These are phyloP conservation scores for Solanum paucissectum DNA, from an alignment of 257 asterid genomes.

Conservation along the genomic window DNA sequence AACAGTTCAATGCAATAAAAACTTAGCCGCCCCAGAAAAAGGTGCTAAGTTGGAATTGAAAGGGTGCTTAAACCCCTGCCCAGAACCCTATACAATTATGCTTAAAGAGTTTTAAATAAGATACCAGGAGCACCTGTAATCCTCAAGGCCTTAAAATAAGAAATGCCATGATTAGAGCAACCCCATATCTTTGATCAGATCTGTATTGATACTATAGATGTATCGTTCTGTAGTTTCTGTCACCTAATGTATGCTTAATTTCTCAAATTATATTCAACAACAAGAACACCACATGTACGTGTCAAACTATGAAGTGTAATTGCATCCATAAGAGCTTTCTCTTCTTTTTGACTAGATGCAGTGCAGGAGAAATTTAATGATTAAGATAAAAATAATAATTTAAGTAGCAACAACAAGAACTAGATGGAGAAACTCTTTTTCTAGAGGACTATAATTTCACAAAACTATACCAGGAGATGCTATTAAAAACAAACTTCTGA, in stretches of 20 bases:
- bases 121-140: not conserved
- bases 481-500: not conserved
- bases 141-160: not conserved
- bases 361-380: not conserved
- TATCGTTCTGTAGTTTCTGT: not conserved
- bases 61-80: not conserved
- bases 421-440: not conserved
- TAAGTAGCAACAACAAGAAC: not conserved
- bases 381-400: not conserved
- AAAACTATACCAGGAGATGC: not conserved
- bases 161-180: not conserved
- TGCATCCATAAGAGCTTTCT: not conserved
- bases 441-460: not conserved
- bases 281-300: not conserved
- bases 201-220: not conserved
- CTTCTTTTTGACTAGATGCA: not conserved
- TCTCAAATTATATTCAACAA: not conserved
- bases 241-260: not conserved
- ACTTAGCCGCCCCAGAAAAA: not conserved
- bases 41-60: not conserved
- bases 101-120: not conserved
- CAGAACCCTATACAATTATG: not conserved
- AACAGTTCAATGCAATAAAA: not conserved
- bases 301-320: not conserved
- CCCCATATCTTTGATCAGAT: not conserved